Base-by-base conservation (phyloP, 805 yeast species). In the Starmera dryadoides region DNA sequence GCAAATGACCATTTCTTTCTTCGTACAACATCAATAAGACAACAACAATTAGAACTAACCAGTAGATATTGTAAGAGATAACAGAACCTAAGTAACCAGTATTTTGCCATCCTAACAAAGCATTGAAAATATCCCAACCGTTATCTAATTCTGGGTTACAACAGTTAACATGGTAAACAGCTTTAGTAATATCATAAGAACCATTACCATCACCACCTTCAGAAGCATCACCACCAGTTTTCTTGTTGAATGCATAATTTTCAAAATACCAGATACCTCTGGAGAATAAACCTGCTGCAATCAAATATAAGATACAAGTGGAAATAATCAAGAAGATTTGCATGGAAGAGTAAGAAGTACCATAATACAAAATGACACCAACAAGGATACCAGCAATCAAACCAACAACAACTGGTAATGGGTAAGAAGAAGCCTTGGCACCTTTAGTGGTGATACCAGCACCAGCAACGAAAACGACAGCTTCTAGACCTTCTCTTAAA, bases 71-170 rank as follows among this genome's bases (percentile, higher is more conserved):
- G 71, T 91, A 91, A 36, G 89, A 77, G 39, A 91, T 66, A 43
- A 91, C 89, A 5, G 96, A 86, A 41, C 97, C 96, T 59, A 86
- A 75, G 48, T 95, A 87, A 43, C 96, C 98, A 39, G 95, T 77
- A 66, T 91, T 91, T 68, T 88, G 96, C 98, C 98, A 91, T 46
- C 98, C 98, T 47, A 91, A 69, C 41, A 91, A 63, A 21, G 97
- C 86, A 58, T 91, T 91, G 74, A 91, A 91, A 45, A 91, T 80
- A 75, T 88, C 96, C 98, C 98, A 91, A 68, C 97, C 98, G 52
- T 81, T 79, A 64, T 83, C 91, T 42, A 73, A 69, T 62, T 83
- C 89, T 34, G 97, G 97, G 64, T 88, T 88, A 70, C 98, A 91
- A 68, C 97, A 91, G 73, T 91, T 88, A 45, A 91, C 94, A 66